A percentile compares a stretch with the other conserved stretches of the same genome.
Conservation (phyloP, 2,329 filamentous ascomycete genomes). For the Diaporthe australafricana region DNA sequence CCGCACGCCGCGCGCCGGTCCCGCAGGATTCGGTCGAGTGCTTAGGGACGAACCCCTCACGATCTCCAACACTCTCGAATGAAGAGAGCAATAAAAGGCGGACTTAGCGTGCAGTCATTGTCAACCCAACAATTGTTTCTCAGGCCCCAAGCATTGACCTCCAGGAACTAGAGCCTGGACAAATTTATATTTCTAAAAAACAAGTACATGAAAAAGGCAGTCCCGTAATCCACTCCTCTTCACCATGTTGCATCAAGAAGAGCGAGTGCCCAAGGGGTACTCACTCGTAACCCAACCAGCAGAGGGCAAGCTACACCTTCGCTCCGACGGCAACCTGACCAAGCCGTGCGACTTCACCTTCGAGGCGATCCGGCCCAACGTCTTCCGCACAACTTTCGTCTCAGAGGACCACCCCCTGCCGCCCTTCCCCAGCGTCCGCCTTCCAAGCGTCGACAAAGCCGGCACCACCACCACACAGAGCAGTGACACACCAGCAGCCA, state of each 20-base stretch:
- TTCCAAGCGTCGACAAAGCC: slow-evolving; percentile 53
- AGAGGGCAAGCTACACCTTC: slow-evolving; percentile 50
- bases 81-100: not conserved
- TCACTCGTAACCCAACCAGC: slow-evolving; percentile 35
- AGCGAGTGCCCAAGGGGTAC: slow-evolving; percentile 44
- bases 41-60: not conserved
- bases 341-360: slow-evolving; percentile 69
- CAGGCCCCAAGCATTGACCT: not conserved
- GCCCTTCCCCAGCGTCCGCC: slow-evolving; percentile 70
- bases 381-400: slow-evolving; percentile 77
- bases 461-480: slow-evolving; percentile 49
- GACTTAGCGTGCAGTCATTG: not conserved
- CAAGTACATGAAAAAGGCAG: not conserved
- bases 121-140: no score
- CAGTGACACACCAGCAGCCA: no score
- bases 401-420: slow-evolving; percentile 72
- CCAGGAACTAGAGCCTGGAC: not conserved
- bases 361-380: slow-evolving; percentile 68
- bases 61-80: not conserved
- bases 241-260: slow-evolving; percentile 43
- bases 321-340: slow-evolving; percentile 50
- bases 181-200: accelerated
- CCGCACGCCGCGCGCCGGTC: slow-evolving; percentile 21
- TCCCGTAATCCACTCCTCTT: not conserved
- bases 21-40: not conserved